phyloP scores from a whole-genome alignment of 1,284 basidiomycete species.

The Gomphus sp. region DNA sequence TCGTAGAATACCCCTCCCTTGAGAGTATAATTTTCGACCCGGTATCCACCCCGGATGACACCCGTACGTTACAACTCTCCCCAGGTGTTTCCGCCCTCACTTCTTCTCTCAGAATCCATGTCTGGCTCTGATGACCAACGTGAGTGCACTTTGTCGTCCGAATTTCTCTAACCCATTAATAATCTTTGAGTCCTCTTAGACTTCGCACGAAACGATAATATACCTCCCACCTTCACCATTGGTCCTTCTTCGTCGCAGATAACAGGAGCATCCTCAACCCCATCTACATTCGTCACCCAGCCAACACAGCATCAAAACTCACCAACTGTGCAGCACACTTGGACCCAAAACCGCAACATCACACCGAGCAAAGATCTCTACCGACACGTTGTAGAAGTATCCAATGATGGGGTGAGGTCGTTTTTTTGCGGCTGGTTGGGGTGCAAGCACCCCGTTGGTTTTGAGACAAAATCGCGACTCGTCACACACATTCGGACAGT shows the following conservation, averaged over 20 bases:
- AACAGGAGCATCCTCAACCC: background rate
- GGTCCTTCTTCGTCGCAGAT: background rate
- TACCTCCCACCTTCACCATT: background rate
- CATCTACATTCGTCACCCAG: background rate
- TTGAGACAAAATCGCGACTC: constrained; percentile 2
- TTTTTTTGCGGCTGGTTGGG: constrained; percentile 8
- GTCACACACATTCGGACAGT: constrained; percentile 5
- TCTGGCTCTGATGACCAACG: background rate
- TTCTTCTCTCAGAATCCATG: background rate
- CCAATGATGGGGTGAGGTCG: constrained; percentile 1
- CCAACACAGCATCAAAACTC: background rate
- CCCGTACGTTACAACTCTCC: background rate
- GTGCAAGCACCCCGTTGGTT: constrained; percentile 8
- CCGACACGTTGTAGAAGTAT: background rate
- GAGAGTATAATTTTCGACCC: background rate
- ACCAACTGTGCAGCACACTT: background rate
- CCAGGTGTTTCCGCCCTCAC: background rate
- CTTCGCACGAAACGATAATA: background rate
- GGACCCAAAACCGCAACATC: background rate
- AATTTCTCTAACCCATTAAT: background rate
- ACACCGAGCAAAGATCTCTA: constrained; percentile 4
- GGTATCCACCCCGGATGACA: background rate
- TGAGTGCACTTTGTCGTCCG: background rate
- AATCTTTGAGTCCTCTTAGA: background rate
- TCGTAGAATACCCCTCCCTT: background rate